Conservation (phyloP, 495 filamentous ascomycete species). For the Penicillium soppii region DNA sequence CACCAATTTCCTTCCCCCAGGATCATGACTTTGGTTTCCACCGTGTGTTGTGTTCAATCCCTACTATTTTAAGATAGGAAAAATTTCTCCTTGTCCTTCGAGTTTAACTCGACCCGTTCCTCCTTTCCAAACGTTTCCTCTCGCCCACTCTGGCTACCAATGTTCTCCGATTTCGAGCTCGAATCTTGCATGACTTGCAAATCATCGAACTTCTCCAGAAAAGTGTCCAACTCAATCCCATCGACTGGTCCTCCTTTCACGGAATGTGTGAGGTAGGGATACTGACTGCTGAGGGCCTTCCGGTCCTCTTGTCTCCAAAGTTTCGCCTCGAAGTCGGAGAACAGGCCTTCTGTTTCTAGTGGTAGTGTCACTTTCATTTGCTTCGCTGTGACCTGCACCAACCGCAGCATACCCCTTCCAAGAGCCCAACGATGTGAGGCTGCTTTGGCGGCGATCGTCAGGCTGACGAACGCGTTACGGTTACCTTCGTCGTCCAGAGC, state of each 20-base stretch:
- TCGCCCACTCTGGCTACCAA: background rate
- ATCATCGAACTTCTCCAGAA: conserved; percentile 31
- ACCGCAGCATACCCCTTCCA: conserved; percentile 32
- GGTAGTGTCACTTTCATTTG: conserved; percentile 28
- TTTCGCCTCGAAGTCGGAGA: conserved; percentile 25
- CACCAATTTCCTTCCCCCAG: too few species aligned
- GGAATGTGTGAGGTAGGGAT: conserved; percentile 26
- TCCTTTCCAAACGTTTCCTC: background rate
- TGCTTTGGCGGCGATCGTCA: conserved; percentile 23
- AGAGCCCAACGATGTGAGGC: conserved; percentile 30
- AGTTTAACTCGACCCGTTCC: background rate
- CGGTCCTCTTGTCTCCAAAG: conserved; percentile 22
- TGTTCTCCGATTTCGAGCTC: background rate
- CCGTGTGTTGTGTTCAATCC: too few species aligned
- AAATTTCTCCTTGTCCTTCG: too few species aligned
- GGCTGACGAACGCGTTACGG: conserved; percentile 28
- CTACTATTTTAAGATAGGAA: too few species aligned
- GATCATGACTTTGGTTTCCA: too few species aligned
- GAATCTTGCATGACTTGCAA: conserved; percentile 6
- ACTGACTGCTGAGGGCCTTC: conserved; percentile 31
- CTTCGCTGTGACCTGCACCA: conserved; percentile 31
- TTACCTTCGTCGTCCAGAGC: conserved; percentile 22
- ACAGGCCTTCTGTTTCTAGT: conserved; percentile 27
- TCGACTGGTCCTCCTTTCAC: conserved; percentile 8
- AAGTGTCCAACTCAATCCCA: conserved; percentile 23